A percentile compares a stretch with the other conserved stretches of the same genome.
phyloP scores from a whole-genome alignment of 2,329 filamentous ascomycete genomes.

The Penicillium thymicola region DNA sequence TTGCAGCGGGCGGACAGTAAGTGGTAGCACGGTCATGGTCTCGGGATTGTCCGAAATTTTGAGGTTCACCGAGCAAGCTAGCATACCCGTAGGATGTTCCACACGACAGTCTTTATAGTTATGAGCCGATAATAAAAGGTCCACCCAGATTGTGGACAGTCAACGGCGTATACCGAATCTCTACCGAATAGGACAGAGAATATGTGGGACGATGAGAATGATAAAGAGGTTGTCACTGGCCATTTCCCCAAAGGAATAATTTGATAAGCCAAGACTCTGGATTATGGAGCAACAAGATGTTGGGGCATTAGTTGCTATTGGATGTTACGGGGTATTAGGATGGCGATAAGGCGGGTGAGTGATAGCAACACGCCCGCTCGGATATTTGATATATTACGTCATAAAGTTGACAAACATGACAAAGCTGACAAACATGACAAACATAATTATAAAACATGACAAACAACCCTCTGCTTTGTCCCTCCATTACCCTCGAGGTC shows the following conservation, averaged over 20 bases:
- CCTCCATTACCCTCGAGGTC: too few species aligned
- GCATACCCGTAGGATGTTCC: background rate
- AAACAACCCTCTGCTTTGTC: too few species aligned
- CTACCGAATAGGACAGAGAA: background rate
- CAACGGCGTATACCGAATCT: slow-evolving; percentile 10
- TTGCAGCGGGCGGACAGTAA: slow-evolving; percentile 24
- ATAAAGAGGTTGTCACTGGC: background rate
- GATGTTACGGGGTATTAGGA: background rate
- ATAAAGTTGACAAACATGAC: too few species aligned
- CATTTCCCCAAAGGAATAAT: background rate
- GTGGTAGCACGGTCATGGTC: slow-evolving; percentile 12
- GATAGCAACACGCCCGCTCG: background rate
- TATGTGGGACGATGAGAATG: background rate
- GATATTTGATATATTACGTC: background rate
- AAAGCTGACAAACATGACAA: too few species aligned
- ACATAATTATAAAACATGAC: too few species aligned
- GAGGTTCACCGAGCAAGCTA: background rate
- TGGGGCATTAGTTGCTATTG: background rate
- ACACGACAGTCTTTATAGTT: background rate
- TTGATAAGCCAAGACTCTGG: background rate
- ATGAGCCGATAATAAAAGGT: background rate
- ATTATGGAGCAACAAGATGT: background rate
- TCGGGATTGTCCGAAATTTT: background rate
- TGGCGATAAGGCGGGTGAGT: slow-evolving; percentile 8
- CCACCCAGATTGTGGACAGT: background rate